Evolutionary conservation across 257 asterid genomes (phyloP).

Genomic region (Primulina tabacum): DNA sequence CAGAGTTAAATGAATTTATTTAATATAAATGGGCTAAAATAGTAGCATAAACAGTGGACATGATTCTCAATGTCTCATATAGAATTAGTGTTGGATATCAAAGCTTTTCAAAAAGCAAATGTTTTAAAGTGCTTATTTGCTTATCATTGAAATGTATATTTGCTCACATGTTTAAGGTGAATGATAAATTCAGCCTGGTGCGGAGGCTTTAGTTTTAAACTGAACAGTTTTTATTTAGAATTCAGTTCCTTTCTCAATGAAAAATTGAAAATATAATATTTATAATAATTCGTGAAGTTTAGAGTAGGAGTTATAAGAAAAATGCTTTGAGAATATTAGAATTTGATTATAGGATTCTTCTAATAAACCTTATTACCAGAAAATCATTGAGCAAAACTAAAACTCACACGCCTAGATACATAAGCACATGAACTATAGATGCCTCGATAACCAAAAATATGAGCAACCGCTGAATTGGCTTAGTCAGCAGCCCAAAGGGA

Average conservation of each 20-base stretch:
- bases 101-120: neutral
- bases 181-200: neutral
- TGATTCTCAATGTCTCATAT: neutral
- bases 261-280: no score
- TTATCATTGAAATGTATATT: neutral
- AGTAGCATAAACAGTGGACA: neutral
- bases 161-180: neutral
- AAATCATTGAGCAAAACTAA: neutral
- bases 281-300: no score
- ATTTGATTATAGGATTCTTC: no score
- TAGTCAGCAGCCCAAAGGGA: neutral
- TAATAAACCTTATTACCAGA: neutral
- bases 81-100: neutral
- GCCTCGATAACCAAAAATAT: neutral
- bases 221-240: no score
- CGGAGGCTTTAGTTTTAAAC: neutral
- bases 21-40: neutral
- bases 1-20: neutral
- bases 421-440: neutral
- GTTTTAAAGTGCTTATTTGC: neutral
- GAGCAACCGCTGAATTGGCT: conserved; percentile 1
- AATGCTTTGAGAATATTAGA: no score
- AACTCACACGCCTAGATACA: neutral
- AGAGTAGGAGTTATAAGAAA: no score
- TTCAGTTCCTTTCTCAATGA: no score